Evolutionary conservation across 2,329 filamentous ascomycete species (phyloP), one percentile per base, ranked within the genome.

Genomic region (Diaporthe vexans): DNA sequence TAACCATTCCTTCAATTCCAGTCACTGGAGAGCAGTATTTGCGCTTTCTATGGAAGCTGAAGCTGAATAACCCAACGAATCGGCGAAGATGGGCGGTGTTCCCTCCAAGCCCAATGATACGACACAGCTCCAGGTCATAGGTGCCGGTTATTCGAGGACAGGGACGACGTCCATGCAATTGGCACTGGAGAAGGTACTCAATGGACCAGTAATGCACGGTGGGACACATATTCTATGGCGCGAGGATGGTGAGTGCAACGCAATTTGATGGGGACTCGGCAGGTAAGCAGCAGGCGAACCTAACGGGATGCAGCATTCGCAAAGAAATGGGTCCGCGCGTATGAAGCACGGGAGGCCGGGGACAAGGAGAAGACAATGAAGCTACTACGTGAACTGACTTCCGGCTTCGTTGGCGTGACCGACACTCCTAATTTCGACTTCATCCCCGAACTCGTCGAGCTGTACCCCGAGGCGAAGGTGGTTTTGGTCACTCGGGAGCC

Each of bases 381-480:
- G 10, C 76, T 80, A 2, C 75, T 84, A 7, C 78, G 79, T 37
- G 74, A 80, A 61, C 71, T 79, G 8, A 77, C 80, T 8, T 78
- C 81, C 43, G 85, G 85, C 19, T 87, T 84, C 75, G 83, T 82
- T 2, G 85, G 82, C 19, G 81, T 82, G 29, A 83, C 84, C 26
- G 86, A 87, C 76, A 74, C 81, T 17, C 85, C 85, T 2, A 80
- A 80, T 3, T 79, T 78, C 37, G 80, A 82, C 67, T 80, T 86
- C 29, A 80, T 85, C 19, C 79, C 81, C 37, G 85, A 87, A 72
- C 76, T 87, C 46, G 75, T 86, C 72, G 80, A 83, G 48, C 72
- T 86, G 40, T 86, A 86, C 74, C 86, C 86, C 0, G 81, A 86
- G 40, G 85, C 85, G 17, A 83, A 82, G 65, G 84, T 86, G 37